Percentiles rank a stretch among this genome's conserved stretches.
Evolutionary conservation across 2,329 filamentous ascomycete genomes (phyloP).

Genomic region (Diaporthe ilicicola): DNA sequence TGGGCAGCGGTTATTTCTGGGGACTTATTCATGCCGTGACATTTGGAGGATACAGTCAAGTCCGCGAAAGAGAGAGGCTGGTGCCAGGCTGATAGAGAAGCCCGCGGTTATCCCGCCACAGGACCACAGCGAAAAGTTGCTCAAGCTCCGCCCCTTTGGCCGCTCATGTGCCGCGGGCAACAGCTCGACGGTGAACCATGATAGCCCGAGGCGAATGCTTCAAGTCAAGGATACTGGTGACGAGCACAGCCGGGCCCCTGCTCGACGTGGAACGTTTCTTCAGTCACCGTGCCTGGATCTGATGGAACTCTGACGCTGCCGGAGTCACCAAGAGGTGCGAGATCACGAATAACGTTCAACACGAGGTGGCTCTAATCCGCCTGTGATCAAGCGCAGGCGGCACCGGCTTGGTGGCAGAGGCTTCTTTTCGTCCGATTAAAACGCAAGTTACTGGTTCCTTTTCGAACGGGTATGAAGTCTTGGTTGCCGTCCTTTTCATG

Average conservation of each 20-base stretch:
- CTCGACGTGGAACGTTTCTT: neutral
- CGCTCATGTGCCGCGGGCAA: neutral
- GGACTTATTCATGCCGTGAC: neutral
- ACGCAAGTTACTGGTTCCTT: neutral
- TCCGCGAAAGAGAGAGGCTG: neutral
- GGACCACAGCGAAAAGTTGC: neutral
- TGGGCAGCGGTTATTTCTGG: neutral
- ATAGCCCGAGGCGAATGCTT: neutral
- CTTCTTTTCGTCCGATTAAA: slow-evolving; percentile 10
- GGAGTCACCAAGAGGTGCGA: neutral
- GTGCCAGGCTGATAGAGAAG: neutral
- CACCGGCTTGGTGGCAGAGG: neutral
- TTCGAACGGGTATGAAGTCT: neutral
- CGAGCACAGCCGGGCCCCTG: neutral
- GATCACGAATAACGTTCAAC: neutral
- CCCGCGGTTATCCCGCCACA: neutral
- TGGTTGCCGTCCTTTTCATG: neutral
- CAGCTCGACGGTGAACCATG: neutral
- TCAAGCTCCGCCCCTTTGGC: neutral
- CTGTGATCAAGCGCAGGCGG: neutral
- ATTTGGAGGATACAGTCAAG: neutral
- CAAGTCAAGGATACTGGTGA: neutral
- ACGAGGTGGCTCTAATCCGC: neutral
- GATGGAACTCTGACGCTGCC: neutral
- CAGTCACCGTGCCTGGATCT: neutral